These are phyloP conservation scores for Taphrina pruni DNA, from an alignment of 1,139 yeast genomes.

Conservation along the genomic window DNA sequence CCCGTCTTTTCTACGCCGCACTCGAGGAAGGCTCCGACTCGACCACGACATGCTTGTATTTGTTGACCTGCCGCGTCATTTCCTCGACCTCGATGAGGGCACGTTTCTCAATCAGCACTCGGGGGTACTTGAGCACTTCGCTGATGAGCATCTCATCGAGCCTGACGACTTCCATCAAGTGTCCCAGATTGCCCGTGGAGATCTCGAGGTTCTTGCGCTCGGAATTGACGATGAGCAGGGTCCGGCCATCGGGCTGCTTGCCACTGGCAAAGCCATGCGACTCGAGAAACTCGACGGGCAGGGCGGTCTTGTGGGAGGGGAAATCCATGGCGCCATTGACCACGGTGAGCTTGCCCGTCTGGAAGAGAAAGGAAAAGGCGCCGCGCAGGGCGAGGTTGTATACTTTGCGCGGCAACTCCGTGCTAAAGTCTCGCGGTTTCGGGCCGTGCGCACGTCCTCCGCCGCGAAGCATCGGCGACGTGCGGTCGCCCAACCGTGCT, in stretches of 20 bases:
- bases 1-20: neutral
- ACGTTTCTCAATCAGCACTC: conserved; percentile 35
- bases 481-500: conserved; percentile 96
- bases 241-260: conserved; percentile 20
- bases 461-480: conserved; percentile 87
- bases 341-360: conserved; percentile 71
- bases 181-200: conserved; percentile 31
- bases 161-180: conserved; percentile 20
- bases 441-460: conserved; percentile 92
- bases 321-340: conserved; percentile 65
- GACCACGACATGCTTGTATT: conserved; percentile 28
- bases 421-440: conserved; percentile 84
- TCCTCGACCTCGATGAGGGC: conserved; percentile 29
- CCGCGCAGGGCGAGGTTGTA: conserved; percentile 77
- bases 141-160: conserved; percentile 37
- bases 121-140: conserved; percentile 33
- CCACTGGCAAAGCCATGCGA: conserved; percentile 41
- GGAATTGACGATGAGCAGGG: conserved; percentile 22
- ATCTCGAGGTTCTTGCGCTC: conserved; percentile 31
- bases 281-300: conserved; percentile 41
- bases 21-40: neutral
- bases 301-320: conserved; percentile 42
- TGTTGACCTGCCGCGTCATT: conserved; percentile 22
- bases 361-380: conserved; percentile 81
- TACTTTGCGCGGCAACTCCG: conserved; percentile 76